Evolutionary conservation across 441 rosid species (phyloP).

Genomic region (Geranium incanum): DNA sequence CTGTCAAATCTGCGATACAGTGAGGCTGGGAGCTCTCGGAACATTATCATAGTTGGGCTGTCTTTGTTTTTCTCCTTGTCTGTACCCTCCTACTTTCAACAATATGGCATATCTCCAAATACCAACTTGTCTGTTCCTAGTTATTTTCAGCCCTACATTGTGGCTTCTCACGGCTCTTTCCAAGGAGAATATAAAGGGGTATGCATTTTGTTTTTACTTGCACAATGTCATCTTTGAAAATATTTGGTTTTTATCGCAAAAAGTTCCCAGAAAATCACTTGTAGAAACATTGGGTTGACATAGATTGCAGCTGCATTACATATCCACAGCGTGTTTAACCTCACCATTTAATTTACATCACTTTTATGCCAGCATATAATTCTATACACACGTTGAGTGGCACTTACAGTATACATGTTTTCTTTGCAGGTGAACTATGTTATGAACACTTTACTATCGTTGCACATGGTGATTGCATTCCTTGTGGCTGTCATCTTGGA

Average conservation of each 20-base stretch:
- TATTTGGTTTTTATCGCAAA: not conserved
- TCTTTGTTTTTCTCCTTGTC: constrained; percentile 88
- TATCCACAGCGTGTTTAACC: not conserved
- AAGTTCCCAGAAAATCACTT: not conserved
- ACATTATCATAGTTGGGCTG: constrained; percentile 83
- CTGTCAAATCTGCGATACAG: constrained; percentile 88
- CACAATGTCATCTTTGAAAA: not conserved
- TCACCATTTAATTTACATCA: not conserved
- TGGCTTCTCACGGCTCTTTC: constrained; percentile 87
- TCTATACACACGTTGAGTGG: constrained; percentile 2
- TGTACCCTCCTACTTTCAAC: constrained; percentile 89
- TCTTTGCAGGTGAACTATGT: constrained; percentile 76
- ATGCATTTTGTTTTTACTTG: constrained; percentile 20
- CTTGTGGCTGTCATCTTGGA: constrained; percentile 80
- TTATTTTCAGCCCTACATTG: constrained; percentile 76
- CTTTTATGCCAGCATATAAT: not conserved
- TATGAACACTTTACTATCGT: constrained; percentile 66
- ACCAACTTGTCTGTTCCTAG: constrained; percentile 71
- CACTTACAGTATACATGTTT: not conserved
- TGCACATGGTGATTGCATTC: constrained; percentile 82
- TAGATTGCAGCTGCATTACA: not conserved
- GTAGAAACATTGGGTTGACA: not conserved
- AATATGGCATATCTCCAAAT: constrained; percentile 72
- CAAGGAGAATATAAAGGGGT: constrained; percentile 63
- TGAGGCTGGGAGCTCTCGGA: constrained; percentile 96